These are phyloP conservation scores for Marchantia polymorpha DNA, from an alignment of 225 moss, liverwort and hornwort species.

Conservation along the genomic window DNA sequence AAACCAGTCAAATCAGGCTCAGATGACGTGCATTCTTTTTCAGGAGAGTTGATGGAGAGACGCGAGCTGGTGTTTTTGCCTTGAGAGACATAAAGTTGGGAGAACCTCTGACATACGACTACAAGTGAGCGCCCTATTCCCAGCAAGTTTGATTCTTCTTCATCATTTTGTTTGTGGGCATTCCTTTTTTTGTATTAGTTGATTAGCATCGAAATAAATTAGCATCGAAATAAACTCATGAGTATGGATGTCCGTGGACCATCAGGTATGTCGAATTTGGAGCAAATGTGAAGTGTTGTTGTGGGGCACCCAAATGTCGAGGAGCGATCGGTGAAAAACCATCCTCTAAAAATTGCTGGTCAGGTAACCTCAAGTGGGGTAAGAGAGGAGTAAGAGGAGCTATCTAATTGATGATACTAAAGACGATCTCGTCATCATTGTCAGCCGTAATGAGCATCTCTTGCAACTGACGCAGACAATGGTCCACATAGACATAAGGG, in stretches of 20 bases:
- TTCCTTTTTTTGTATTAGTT: too few relatives aligned
- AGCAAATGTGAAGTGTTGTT: constrained; percentile 68
- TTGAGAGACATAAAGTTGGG: constrained; percentile 58
- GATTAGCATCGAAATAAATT: not conserved
- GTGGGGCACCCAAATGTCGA: constrained; percentile 78
- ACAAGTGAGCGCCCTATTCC: constrained; percentile 53
- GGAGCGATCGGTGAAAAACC: constrained; percentile 77
- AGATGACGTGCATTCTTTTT: not conserved
- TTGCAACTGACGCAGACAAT: not conserved
- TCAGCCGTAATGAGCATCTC: not conserved
- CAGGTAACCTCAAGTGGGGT: constrained; percentile 24
- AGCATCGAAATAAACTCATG: not conserved
- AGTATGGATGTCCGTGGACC: not conserved
- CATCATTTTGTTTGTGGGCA: not conserved
- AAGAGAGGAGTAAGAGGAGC: constrained; percentile 4
- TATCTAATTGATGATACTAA: not conserved
- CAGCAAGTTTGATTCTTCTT: not conserved
- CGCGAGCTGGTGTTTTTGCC: constrained; percentile 81
- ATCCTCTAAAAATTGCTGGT: not conserved
- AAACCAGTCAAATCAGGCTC: not conserved
- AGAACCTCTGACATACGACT: constrained; percentile 82
- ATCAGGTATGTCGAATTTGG: constrained; percentile 84
- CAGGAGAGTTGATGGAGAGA: constrained; percentile 92
- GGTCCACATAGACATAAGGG: not conserved
- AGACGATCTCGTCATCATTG: not conserved